Evolutionary conservation across 345 rosid genomes (phyloP).

Genomic region (Hibiscus syriacus): DNA sequence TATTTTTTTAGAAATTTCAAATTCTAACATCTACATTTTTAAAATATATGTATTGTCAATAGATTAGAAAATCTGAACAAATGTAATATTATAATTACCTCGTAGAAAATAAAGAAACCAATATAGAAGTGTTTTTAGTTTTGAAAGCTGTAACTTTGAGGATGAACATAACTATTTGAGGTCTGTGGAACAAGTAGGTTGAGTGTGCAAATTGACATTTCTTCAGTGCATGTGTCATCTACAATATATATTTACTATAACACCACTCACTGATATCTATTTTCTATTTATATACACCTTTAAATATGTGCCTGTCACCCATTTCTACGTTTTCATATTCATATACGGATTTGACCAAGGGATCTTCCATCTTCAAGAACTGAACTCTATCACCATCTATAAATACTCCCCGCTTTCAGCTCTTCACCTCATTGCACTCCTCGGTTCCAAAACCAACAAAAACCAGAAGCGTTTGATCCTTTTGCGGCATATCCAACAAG

Average conservation of each 20-base stretch:
- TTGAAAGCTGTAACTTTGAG: conserved; percentile 15
- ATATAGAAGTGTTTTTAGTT: conserved; percentile 1
- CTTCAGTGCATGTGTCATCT: background rate
- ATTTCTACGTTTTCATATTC: conserved; percentile 16
- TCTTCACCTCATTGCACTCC: conserved; percentile 1
- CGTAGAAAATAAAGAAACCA: background rate
- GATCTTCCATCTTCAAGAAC: conserved; percentile 11
- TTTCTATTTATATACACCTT: too few relatives aligned
- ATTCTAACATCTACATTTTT: too few relatives aligned
- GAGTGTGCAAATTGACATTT: conserved; percentile 2
- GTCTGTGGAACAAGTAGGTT: conserved; percentile 12
- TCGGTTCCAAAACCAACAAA: background rate
- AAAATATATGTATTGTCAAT: too few relatives aligned
- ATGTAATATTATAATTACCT: too few relatives aligned
- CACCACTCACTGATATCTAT: too few relatives aligned
- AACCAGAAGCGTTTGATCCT: background rate
- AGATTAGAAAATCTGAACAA: too few relatives aligned
- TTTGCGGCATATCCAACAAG: too few relatives aligned
- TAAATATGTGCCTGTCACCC: conserved; percentile 26
- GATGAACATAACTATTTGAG: background rate
- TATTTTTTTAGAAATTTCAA: too few relatives aligned
- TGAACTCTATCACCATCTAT: conserved; percentile 18
- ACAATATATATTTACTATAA: background rate
- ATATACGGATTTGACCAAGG: conserved; percentile 18
- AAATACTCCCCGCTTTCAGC: conserved; percentile 21